These are phyloP conservation scores for Fusarium sp. DNA, from an alignment of 2,329 filamentous ascomycete genomes.

Conservation along the genomic window DNA sequence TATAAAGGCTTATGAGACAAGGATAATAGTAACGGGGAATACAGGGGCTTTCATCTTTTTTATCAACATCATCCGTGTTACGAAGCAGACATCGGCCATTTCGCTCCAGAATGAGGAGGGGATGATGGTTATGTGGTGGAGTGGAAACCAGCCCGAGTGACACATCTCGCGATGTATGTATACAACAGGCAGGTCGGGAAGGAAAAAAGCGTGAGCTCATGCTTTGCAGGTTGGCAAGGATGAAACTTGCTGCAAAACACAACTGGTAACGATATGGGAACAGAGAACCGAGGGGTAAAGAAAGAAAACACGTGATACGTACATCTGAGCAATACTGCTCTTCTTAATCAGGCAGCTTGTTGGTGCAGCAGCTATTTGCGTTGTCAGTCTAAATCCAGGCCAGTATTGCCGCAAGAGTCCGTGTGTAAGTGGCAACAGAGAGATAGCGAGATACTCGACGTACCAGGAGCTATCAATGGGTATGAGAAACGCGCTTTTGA, in stretches of 20 bases:
- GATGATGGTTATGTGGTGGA: constrained; percentile 22
- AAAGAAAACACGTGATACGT: constrained; percentile 35
- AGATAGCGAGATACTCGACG: constrained; percentile 10
- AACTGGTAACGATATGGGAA: background rate
- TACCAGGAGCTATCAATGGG: constrained; percentile 13
- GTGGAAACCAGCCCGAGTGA: constrained; percentile 19
- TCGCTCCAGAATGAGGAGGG: constrained; percentile 18
- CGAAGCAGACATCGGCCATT: constrained; percentile 26
- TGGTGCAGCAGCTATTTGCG: constrained; percentile 34
- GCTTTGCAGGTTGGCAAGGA: background rate
- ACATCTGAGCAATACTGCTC: constrained; percentile 18
- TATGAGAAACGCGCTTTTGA: constrained; percentile 13
- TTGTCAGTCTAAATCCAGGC: constrained; percentile 37
- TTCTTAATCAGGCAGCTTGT: background rate
- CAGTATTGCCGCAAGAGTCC: constrained; percentile 36
- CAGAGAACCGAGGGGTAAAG: constrained; percentile 5
- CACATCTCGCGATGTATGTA: constrained; percentile 26
- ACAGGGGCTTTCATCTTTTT: constrained; percentile 13
- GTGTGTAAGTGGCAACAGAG: constrained; percentile 40
- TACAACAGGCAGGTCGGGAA: constrained; percentile 40
- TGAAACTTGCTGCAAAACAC: background rate
- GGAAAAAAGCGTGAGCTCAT: constrained; percentile 4
- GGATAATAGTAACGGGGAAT: constrained; percentile 6
- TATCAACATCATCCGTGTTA: constrained; percentile 20
- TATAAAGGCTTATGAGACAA: constrained; percentile 29